Base-by-base conservation (phyloP, 345 rosid genomes). In the Citrus sp. region DNA sequence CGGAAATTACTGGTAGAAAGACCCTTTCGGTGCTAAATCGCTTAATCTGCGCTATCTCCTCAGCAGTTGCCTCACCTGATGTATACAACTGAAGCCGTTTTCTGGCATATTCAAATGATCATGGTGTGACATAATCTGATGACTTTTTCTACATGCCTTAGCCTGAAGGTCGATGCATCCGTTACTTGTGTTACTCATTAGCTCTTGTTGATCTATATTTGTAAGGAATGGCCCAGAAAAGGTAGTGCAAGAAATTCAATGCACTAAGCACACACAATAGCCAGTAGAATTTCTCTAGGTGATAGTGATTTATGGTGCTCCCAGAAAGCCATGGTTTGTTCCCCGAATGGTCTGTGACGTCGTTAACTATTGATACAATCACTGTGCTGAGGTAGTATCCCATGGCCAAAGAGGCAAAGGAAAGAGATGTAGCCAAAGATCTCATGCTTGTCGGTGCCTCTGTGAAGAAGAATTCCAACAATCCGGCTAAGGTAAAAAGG, bases 391-490 rank as follows among this genome's bases (percentile, higher is more conserved):
- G 78, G 62, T 92, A 92, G 80, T 92, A 92, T 9, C 95, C 94
- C 89, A 88, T 77, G 14, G 97, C 95, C 77, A 91, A 74, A 0
- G 97, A 92, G 9, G 91, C 92, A 87, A 89, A 92, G 3, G 92
- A 91, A 37, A 92, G 93, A 3, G 95, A 87, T 5, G 93, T 91
- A 0, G 97, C 94, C 73, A 92, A 80, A 18, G 97, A 92, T 73
- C 95, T 88, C 97, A 92, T 91, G 62, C 90, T 86, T 0, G 87
- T 21, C 0, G 97, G 93, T 61, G 94, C 94, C 80, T 92, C 97
- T 2, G 93, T 85, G 84, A 92, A 92, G 92, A 92, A 92, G 78
- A 88, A 92, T 65, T 92, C 97, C 5, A 92, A 28, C 42, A 92
- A 38, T 10, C 97, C 97, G 37, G 95, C 95, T 79, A 91, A 81